Evolutionary conservation across 495 filamentous ascomycete species (phyloP).

Genomic region (Bacidia rubella): DNA sequence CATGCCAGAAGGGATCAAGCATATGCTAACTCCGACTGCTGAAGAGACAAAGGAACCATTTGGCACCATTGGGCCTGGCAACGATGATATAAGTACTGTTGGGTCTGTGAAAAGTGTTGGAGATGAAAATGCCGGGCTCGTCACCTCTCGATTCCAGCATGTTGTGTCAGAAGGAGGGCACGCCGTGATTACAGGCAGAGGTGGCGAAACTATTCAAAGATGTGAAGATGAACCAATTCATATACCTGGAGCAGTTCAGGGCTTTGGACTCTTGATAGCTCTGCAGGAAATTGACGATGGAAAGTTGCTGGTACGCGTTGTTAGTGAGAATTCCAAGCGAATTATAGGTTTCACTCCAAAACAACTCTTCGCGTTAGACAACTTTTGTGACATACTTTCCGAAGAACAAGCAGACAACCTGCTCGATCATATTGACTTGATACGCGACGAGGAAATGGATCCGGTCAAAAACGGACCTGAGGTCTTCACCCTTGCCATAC

Average conservation of each 20-base stretch:
- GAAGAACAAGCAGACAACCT: conserved; percentile 75
- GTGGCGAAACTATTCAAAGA: conserved; percentile 51
- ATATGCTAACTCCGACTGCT: not conserved
- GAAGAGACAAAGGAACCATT: not conserved
- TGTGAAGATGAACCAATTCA: conserved; percentile 87
- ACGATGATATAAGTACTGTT: not conserved
- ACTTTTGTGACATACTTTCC: conserved; percentile 66
- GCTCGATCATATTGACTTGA: conserved; percentile 78
- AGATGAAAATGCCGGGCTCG: conserved; percentile 26
- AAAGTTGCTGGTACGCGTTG: conserved; percentile 57
- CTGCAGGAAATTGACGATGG: conserved; percentile 59
- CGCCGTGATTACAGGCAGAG: conserved; percentile 69
- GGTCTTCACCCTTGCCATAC: conserved; percentile 67
- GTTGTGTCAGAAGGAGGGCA: conserved; percentile 68
- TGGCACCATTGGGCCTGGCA: not conserved
- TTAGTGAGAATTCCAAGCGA: conserved; percentile 70
- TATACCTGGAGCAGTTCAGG: conserved; percentile 79
- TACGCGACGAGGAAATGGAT: conserved; percentile 63
- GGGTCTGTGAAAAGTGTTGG: conserved; percentile 9
- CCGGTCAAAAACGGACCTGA: conserved; percentile 65
- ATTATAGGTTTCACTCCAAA: conserved; percentile 71
- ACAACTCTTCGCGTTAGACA: conserved; percentile 59
- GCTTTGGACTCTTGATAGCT: conserved; percentile 68
- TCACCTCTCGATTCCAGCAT: conserved; percentile 71
- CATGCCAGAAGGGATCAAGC: not conserved